Evolutionary conservation across 2,329 filamentous ascomycete genomes (phyloP).

Genomic region (Anthostomella pinea): DNA sequence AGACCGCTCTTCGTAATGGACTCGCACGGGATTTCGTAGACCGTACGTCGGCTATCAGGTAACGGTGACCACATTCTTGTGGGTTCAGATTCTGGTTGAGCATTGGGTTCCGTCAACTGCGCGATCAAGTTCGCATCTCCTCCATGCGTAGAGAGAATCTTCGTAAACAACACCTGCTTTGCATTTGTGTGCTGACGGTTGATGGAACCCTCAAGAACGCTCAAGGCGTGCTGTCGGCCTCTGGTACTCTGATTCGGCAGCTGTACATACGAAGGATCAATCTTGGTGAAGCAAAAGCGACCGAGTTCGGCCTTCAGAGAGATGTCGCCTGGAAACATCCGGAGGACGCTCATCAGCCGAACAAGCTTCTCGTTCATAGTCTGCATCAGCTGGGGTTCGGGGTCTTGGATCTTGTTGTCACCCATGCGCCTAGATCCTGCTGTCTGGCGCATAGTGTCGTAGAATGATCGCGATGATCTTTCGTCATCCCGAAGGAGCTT

Average conservation of each 20-base stretch:
- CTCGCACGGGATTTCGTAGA: constrained; percentile 23
- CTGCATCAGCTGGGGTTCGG: constrained; percentile 11
- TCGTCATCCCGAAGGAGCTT: constrained; percentile 2
- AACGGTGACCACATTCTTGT: constrained; percentile 15
- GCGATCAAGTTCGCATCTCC: constrained; percentile 24
- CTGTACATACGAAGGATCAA: constrained; percentile 8
- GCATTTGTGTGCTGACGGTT: constrained; percentile 8
- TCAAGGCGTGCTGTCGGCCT: not conserved
- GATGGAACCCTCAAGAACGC: constrained; percentile 7
- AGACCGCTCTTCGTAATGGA: constrained; percentile 1
- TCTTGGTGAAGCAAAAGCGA: constrained; percentile 14
- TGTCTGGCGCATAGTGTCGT: constrained; percentile 19
- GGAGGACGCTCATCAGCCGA: constrained; percentile 9
- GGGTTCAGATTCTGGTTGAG: too few relatives aligned
- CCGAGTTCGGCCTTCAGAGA: constrained; percentile 17
- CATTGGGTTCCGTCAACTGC: constrained; percentile 7
- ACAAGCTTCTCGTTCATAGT: constrained; percentile 11
- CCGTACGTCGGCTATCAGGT: constrained; percentile 11
- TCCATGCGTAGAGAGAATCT: constrained; percentile 17
- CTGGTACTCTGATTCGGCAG: not conserved
- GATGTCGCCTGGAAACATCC: constrained; percentile 11
- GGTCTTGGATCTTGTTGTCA: not conserved
- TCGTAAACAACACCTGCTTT: constrained; percentile 10
- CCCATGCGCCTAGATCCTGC: constrained; percentile 4
- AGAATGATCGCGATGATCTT: constrained; percentile 7